These are phyloP conservation scores for Peribolospora baueri DNA, from an alignment of 768 basidiomycete genomes.

Conservation along the genomic window DNA sequence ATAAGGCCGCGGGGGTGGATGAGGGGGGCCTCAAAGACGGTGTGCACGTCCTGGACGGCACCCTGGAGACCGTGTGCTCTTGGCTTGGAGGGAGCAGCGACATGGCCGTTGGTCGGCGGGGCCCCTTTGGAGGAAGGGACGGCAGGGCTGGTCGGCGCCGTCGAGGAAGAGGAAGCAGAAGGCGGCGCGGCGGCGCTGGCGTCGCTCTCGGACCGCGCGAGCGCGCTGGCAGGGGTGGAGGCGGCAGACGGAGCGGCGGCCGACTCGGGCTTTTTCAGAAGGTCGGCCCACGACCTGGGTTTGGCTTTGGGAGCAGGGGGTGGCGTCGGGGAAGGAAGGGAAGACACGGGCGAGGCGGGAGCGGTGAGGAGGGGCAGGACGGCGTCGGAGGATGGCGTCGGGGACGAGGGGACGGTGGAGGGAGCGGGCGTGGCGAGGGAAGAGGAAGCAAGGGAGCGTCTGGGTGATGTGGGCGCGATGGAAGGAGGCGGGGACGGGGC, in stretches of 20 bases:
- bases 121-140: no score
- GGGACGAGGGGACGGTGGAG: slow-evolving; percentile 34
- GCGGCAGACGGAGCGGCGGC: background rate
- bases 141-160: slow-evolving; percentile 10
- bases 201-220: slow-evolving; percentile 8
- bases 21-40: slow-evolving; percentile 14
- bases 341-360: slow-evolving; percentile 7
- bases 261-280: background rate
- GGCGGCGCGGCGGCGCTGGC: slow-evolving; percentile 1
- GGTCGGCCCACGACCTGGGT: slow-evolving; percentile 2
- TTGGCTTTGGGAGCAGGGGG: slow-evolving; percentile 1
- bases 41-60: slow-evolving; percentile 13
- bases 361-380: slow-evolving; percentile 31
- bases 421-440: no score
- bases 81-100: slow-evolving; percentile 7
- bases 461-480: slow-evolving; percentile 23
- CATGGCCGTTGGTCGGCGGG: no score
- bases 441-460: no score
- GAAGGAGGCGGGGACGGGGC: slow-evolving; percentile 14
- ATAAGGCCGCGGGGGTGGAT: slow-evolving; percentile 58
- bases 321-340: slow-evolving; percentile 11
- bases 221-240: slow-evolving; percentile 35
- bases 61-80: slow-evolving; percentile 28
- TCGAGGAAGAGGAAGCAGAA: slow-evolving; percentile 12
- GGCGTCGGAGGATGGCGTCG: slow-evolving; percentile 15